These are phyloP conservation scores for Irpex sp. DNA, from an alignment of 1,284 basidiomycete genomes.

Conservation along the genomic window DNA sequence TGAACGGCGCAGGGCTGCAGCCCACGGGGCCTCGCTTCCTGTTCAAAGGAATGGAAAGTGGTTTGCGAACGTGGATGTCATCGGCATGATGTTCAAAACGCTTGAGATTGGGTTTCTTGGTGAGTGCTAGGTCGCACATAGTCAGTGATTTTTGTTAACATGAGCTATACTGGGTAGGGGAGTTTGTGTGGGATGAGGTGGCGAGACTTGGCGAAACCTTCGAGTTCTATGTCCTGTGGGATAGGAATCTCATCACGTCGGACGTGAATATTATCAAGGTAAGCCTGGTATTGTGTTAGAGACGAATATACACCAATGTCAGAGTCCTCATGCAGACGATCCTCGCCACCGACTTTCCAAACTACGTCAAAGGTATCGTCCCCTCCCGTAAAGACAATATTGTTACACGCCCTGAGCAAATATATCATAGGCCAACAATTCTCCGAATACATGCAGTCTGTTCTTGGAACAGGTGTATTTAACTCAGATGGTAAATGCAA, in stretches of 20 bases:
- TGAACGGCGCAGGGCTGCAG: too few species aligned
- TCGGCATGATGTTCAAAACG: too few species aligned
- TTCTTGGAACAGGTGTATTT: constrained; percentile 45
- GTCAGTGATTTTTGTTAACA: too few species aligned
- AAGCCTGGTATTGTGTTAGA: neutral
- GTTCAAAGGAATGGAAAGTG: too few species aligned
- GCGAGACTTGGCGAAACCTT: constrained; percentile 15
- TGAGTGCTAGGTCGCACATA: too few species aligned
- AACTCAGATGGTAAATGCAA: constrained; percentile 23
- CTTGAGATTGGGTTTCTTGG: too few species aligned
- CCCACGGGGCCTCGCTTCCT: too few species aligned
- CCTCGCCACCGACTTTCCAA: constrained; percentile 20
- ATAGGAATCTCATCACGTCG: constrained; percentile 14
- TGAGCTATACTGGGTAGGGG: constrained; percentile 10
- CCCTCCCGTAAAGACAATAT: too few species aligned
- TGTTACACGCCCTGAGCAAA: neutral
- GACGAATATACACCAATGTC: too few species aligned
- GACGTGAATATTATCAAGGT: constrained; percentile 24
- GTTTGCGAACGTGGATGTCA: too few species aligned
- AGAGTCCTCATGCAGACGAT: constrained; percentile 12
- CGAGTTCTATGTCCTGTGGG: constrained; percentile 17
- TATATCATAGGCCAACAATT: constrained; percentile 28
- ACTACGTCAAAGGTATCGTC: constrained; percentile 20
- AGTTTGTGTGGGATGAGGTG: constrained; percentile 16
- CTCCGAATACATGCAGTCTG: constrained; percentile 23